Conservation (phyloP, 2,329 filamentous ascomycete genomes). For the Byssoonygena ceratinophila region DNA sequence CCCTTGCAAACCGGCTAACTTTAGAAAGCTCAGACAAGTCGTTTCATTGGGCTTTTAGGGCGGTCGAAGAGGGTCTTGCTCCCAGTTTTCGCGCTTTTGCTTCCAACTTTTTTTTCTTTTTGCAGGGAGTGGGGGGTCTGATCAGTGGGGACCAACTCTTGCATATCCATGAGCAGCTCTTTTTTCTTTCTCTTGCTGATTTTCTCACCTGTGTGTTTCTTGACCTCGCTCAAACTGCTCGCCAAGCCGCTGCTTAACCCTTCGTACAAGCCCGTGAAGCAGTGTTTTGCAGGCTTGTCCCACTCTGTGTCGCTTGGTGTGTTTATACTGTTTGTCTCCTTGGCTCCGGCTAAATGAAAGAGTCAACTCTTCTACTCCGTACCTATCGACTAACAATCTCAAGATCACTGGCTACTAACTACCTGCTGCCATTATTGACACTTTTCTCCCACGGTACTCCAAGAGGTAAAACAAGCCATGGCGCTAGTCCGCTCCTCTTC, state of each 20-base stretch:
- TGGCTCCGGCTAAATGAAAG: too few relatives aligned
- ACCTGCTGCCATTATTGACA: too few relatives aligned
- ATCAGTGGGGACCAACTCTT: constrained; percentile 5
- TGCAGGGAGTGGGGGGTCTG: not conserved
- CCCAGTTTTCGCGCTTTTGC: constrained; percentile 2
- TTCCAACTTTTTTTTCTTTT: constrained; percentile 7
- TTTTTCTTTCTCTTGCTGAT: too few relatives aligned
- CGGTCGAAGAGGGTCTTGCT: not conserved
- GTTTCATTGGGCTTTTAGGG: constrained; percentile 4
- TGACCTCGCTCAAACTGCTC: too few relatives aligned
- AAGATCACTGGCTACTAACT: not conserved
- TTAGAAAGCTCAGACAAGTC: not conserved
- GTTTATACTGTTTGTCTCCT: too few relatives aligned
- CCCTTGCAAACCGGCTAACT: not conserved
- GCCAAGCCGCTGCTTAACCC: too few relatives aligned
- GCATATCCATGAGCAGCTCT: not conserved
- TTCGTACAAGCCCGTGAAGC: too few relatives aligned
- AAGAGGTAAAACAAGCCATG: not conserved
- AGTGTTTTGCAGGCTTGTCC: too few relatives aligned
- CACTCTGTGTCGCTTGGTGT: too few relatives aligned
- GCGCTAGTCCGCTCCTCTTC: not conserved
- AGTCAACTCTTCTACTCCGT: too few relatives aligned
- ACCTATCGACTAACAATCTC: too few relatives aligned
- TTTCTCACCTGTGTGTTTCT: too few relatives aligned
- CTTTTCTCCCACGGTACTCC: not conserved